Base-by-base conservation (phyloP, 805 yeast genomes). In the Yamadazyma phyllophila region DNA sequence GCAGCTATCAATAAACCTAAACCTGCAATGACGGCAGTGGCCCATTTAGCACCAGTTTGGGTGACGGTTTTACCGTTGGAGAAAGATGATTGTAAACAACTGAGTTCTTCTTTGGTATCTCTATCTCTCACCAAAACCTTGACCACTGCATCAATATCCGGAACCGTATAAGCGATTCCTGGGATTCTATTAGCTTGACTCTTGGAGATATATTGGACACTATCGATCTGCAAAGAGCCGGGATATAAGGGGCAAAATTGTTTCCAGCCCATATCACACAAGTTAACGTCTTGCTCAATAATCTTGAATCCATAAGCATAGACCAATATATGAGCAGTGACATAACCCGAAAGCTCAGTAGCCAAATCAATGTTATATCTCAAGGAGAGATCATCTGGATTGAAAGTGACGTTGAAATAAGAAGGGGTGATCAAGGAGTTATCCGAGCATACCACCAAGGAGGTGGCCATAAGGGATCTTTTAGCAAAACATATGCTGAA, bases 241-340 rank as follows among this genome's bases (percentile, higher is more conserved):
- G 97, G 91, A 55, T 74, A 82, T 29, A 91, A 63, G 1, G 97
- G 97, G 66, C 97, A 91, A 61, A 91, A 87, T 68, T 91, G 96
- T 59, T 85, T 85, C 85, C 95, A 83, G 27, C 79, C 79, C 43
- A 79, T 65, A 26, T 51, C 46, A 69, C 97, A 91, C 48, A 88
- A 68, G 58, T 88, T 78, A 41, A 90, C 62, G 1, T 61, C 57
- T 55, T 74, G 69, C 5, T 75, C 64, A 52, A 89, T 82, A 59
- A 88, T 77, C 47, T 72, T 66, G 67, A 90, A 84, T 0, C 97
- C 97, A 61, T 89, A 91, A 3, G 96, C 96, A 58, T 81, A 88
- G 11, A 90, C 87, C 37, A 78, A 80, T 17, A 88, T 71, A 43
- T 79, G 78, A 2, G 96, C 97, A 31, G 61, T 61, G 51, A 91